Evolutionary conservation across 139 green algal genomes (phyloP).

Genomic region (Chlorella sp.): DNA sequence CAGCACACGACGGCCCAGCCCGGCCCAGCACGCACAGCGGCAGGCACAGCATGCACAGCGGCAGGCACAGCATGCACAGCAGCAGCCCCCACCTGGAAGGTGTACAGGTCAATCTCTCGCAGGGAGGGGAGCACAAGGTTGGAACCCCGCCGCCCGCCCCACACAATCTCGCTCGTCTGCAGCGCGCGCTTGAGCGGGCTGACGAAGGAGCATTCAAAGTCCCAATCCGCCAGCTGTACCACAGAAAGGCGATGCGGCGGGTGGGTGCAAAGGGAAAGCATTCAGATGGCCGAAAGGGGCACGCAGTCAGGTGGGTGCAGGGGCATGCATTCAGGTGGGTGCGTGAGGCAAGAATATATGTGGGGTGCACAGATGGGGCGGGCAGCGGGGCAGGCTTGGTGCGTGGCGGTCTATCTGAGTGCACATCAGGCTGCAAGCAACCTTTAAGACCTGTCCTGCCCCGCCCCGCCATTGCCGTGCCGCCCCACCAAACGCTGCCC

Average conservation of each 20-base stretch:
- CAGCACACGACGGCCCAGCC: too few relatives aligned
- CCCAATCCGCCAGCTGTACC: constrained; percentile 71
- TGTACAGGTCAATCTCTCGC: constrained; percentile 96
- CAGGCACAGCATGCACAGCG: neutral
- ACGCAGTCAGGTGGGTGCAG: neutral
- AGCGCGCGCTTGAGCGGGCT: constrained; percentile 82
- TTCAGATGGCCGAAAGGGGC: too few relatives aligned
- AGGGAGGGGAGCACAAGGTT: constrained; percentile 65
- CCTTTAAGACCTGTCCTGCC: too few relatives aligned
- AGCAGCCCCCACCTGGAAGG: constrained; percentile 76
- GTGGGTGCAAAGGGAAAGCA: too few relatives aligned
- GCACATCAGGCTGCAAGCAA: too few relatives aligned
- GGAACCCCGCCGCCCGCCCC: constrained; percentile 43
- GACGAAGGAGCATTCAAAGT: constrained; percentile 75
- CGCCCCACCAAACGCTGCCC: too few relatives aligned
- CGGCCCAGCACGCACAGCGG: neutral
- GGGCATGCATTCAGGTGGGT: neutral
- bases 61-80: neutral
- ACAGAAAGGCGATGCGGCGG: neutral
- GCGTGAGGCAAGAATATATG: neutral
- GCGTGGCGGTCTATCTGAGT: too few relatives aligned
- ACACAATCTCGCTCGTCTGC: constrained; percentile 88
- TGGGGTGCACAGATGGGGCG: too few relatives aligned
- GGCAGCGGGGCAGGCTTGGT: neutral
- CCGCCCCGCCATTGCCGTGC: too few relatives aligned